These are phyloP conservation scores for Spatholobus suberectus DNA, from an alignment of 306 rosid species.

Conservation along the genomic window DNA sequence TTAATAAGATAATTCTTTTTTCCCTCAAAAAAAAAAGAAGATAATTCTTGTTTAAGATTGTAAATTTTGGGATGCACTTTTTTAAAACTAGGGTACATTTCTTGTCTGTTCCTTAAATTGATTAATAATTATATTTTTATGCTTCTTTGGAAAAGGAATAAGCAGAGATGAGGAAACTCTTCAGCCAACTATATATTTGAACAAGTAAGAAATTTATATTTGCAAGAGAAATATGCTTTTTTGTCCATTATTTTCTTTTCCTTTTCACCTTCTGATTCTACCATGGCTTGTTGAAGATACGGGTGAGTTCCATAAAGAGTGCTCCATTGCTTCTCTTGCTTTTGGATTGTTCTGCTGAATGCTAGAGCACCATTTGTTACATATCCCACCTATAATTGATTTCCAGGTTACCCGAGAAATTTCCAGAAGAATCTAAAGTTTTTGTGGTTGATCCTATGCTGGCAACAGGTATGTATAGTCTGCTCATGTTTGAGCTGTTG, in stretches of 20 bases:
- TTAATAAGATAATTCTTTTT: not conserved
- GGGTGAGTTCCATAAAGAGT: not conserved
- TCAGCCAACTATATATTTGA: slow-evolving; percentile 78
- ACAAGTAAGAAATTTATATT: slow-evolving; percentile 69
- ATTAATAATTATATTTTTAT: slow-evolving; percentile 10
- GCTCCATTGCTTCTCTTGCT: slow-evolving; percentile 1
- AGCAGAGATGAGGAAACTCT: slow-evolving; percentile 92
- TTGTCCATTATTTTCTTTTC: not conserved
- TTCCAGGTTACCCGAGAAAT: slow-evolving; percentile 78
- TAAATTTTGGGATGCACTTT: not conserved
- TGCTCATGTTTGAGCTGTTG: slow-evolving; percentile 31
- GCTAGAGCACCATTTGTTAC: slow-evolving; percentile 2
- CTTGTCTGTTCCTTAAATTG: slow-evolving; percentile 20
- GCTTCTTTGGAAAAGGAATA: slow-evolving; percentile 61
- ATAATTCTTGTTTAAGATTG: slow-evolving; percentile 15
- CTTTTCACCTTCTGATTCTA: slow-evolving; percentile 16
- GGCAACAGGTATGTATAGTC: slow-evolving; percentile 75
- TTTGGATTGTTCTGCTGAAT: slow-evolving; percentile 24
- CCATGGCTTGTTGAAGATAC: not conserved
- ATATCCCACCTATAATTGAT: not conserved
- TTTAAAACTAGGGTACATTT: not conserved
- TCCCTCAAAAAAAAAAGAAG: too few relatives aligned
- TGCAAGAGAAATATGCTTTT: slow-evolving; percentile 3
- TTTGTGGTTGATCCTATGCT: slow-evolving; percentile 94
- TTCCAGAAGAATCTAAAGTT: slow-evolving; percentile 79